Base-by-base conservation (phyloP, 2,329 filamentous ascomycete species). In the Xylaria arbuscula region DNA sequence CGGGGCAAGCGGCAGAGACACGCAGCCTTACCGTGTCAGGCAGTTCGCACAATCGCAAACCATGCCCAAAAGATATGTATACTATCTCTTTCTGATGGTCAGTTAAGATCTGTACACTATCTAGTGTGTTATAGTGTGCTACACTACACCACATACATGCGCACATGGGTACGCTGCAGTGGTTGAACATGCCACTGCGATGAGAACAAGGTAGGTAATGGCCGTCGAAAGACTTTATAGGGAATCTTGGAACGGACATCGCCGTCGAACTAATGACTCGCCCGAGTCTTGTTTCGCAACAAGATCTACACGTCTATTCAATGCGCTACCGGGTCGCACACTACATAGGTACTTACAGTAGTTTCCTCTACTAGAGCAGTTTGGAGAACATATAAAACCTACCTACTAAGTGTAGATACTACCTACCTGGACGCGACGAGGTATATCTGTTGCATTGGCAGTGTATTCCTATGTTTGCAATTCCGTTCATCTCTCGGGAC, bases 21-120 rank as follows among this genome's bases (percentile, higher is more conserved):
- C 40, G 19, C 17, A 45, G 47, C 61, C 55, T 60, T 68, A 64
- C 66, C 60, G 13, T 60, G 56, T 64, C 61, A 51, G 61, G 66
- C 48, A 60, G 61, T 57, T 64, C 32, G 38, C 19, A 34, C 17
- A 34, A 60, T 22, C 19, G 28, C 54, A 47, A 55, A 13, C 58
- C 34, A 34, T 32, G 28, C 11, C 42, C 15, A 40, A 47, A 45
- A 58, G 40, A 32, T 45, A 15, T 15, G n/a, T 45, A 17, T 45
- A 15, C n/a, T 1, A 7, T 5, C 4, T 45, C 48, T 60, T 34
- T 32, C 24, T 48, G 28, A 34, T 38, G 11, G 2, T 54, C n/a
- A 11, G 34, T 47, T 5, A 28, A 28, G 28, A 28, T 28, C 17
- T 50, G 58, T 22, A 36, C 36, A 47, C 60, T 24, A 61, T 19